phyloP scores from a whole-genome alignment of 2,329 filamentous ascomycete species.

The Lizonia empirigonia region DNA sequence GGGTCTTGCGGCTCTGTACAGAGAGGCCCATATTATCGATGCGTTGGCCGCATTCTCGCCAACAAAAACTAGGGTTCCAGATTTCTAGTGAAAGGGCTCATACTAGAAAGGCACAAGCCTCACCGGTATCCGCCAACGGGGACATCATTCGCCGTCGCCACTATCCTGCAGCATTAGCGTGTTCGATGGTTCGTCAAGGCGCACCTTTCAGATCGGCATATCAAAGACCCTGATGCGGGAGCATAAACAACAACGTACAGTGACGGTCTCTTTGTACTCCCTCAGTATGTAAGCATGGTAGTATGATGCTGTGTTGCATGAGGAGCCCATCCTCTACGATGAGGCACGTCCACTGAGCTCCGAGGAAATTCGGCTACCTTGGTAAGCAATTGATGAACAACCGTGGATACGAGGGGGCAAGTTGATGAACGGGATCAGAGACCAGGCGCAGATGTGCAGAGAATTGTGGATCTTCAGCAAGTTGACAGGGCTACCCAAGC shows the following conservation, averaged over 20 bases:
- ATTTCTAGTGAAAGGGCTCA: constrained; percentile 45
- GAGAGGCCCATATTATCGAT: constrained; percentile 67
- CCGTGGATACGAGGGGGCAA: constrained; percentile 27
- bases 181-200: constrained; percentile 42
- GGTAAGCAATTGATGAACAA: constrained; percentile 35
- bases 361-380: constrained; percentile 33
- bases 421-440: constrained; percentile 38
- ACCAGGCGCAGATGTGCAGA: constrained; percentile 30
- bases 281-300: constrained; percentile 37
- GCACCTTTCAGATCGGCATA: constrained; percentile 44
- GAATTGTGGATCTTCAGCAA: constrained; percentile 35
- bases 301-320: constrained; percentile 33
- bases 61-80: constrained; percentile 64
- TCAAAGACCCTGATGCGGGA: constrained; percentile 38
- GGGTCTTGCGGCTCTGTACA: constrained; percentile 51
- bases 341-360: constrained; percentile 14
- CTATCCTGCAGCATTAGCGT: constrained; percentile 46
- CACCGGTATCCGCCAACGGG: constrained; percentile 43
- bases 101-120: constrained; percentile 47
- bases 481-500: constrained; percentile 29
- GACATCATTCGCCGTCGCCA: constrained; percentile 45
- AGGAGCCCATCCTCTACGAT: constrained; percentile 28
- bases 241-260: constrained; percentile 44
- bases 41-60: constrained; percentile 86
- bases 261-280: constrained; percentile 35